These are phyloP conservation scores for Tardiomyces blankii DNA, from an alignment of 1,139 yeast species.

Conservation along the genomic window DNA sequence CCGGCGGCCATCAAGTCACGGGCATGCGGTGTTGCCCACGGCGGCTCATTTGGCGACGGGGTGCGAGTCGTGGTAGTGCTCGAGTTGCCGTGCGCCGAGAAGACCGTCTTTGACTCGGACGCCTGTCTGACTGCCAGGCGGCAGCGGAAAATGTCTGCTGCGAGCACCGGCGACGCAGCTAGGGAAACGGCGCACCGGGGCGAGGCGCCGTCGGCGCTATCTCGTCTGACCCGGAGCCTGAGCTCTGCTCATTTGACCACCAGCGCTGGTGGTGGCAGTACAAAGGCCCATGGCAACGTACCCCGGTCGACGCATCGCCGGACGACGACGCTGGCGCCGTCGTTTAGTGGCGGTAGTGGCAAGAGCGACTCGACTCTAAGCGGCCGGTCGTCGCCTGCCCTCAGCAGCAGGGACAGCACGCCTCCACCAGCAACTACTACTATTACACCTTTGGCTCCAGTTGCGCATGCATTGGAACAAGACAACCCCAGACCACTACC, in stretches of 20 bases:
- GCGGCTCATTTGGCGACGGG: constrained; percentile 7
- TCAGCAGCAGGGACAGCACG: background rate
- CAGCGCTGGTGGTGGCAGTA: background rate
- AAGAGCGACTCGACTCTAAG: background rate
- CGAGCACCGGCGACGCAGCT: background rate
- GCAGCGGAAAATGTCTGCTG: background rate
- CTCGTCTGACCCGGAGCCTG: background rate
- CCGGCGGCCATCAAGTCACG: constrained; percentile 7
- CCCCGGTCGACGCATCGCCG: background rate
- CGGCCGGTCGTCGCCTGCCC: background rate
- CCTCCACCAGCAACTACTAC: too few species aligned
- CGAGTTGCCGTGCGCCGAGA: constrained; percentile 13
- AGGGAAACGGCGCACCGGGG: background rate
- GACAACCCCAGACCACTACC: background rate
- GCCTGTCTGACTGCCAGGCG: background rate
- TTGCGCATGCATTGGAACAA: background rate
- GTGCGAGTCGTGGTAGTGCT: constrained; percentile 16
- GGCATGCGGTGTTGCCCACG: constrained; percentile 8
- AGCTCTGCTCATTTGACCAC: background rate
- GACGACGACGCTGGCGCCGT: background rate
- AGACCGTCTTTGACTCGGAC: constrained; percentile 16
- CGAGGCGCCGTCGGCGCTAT: background rate
- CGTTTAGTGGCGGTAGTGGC: background rate
- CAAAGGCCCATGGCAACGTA: background rate
- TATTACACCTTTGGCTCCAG: background rate